Evolutionary conservation across 2,329 filamentous ascomycete species (phyloP), one percentile per base, ranked within the genome.

Genomic region (Cladosporium sp.): DNA sequence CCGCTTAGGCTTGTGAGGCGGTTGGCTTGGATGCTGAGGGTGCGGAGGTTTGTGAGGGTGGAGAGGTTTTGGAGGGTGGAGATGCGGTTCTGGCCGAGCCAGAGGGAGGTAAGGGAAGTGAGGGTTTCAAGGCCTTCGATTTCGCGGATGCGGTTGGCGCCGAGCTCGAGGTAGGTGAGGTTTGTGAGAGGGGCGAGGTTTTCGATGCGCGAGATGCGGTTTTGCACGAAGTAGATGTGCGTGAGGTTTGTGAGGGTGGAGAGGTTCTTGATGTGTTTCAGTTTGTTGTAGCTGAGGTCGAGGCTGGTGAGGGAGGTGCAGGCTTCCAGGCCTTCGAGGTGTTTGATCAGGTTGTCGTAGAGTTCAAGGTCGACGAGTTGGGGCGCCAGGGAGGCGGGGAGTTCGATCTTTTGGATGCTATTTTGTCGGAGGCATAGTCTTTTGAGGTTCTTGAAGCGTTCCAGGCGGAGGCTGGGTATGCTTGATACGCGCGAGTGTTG

Each of bases 221-320:
- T 97, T 65, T 95, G 88, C 43, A 97, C 89, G 60, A 98, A 87
- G 68, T 86, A 98, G 3, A 98, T 67, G 59, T 97, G 89, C 55
- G 78, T 85, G 51, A 97, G 78, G 48, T 89, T 78, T 18, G 74
- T 84, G 52, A 98, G 73, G 61, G 92, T 86, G 52, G 79, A 78
- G 57, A 97, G 74, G 62, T 92, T 83, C 70, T 95, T 95, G 74
- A 98, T 95, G 70, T 96, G 91, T 69, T 95, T 96, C 74, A 98
- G 92, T 75, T 97, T 97, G 76, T 98, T 98, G 80, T 96, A 98
- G 68, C 88, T 94, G 45, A 98, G 77, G 67, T 98, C 93, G 49
- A 98, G 80, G 50, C 75, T 85, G 5, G 80, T 88, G 48, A 98
- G 79, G 54, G 86, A 78, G 11, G 78, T 81, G 51, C 96, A 80